Evolutionary conservation across 106 monocot genomes (phyloP), one percentile per base, ranked within the genome.

Genomic region (Gastrodia elata): DNA sequence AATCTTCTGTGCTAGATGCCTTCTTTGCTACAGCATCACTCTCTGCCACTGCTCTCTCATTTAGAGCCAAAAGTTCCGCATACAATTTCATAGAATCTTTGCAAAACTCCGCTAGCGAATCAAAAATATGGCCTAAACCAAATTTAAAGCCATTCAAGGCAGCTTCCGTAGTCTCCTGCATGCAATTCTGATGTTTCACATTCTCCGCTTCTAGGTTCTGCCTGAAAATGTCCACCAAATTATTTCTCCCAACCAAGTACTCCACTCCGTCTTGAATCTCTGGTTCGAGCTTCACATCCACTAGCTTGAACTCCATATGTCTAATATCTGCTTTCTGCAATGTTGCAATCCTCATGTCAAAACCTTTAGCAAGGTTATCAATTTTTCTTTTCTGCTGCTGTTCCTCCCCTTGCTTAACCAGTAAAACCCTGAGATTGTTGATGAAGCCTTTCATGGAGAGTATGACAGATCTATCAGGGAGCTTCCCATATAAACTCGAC

Each of bases 381-480:
- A 99, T 93, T 76, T 81, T 93, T 68, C 88, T 87, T 84, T 94
- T 99, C 75, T 99, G 98, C 11, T 82, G 88, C 64, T 93, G 98
- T 73, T 99, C 98, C 64, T 91, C 88, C 4, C 83, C 88, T 76
- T 99, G 98, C 73, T 94, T 99, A 18, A 78, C 77, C 84, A 87
- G 89, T 68, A 99, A 71, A 61, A 89, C 68, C 71, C 85, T 86
- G 38, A 85, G 58, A 14, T 85, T 86, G 32, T 80, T 83, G 49
- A 82, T 46, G 55, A 99, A 94, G 30, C 74, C 77, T 82, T 84
- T 93, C 80, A 91, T 87, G 25, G 93, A 71, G 48, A 56, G 61
- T 20, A 71, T 68, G 10, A 99, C 93, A 0, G 80, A 26, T 35
- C 76, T 82, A 38, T 94, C 91, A 0, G 85, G 93, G 20, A 99